A percentile compares a stretch with the other conserved stretches of the same genome.
Evolutionary conservation across 306 rosid genomes (phyloP).

Genomic region (Betula pendula): DNA sequence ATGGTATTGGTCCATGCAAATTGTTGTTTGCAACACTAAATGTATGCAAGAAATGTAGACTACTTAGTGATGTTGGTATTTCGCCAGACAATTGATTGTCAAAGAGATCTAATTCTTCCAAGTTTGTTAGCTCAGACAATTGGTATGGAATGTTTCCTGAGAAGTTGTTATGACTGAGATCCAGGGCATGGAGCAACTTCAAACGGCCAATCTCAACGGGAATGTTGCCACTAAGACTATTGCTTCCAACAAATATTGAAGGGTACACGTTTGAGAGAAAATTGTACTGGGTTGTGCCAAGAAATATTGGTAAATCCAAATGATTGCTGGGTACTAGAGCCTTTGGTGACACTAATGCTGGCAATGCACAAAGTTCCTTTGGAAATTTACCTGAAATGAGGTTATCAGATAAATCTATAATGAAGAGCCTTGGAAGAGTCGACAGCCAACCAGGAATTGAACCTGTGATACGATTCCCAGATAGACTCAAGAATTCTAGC

Average conservation of each 20-base stretch:
- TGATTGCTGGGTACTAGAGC: not conserved
- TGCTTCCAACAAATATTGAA: not conserved
- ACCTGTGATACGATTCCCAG: not conserved
- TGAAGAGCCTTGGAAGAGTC: conserved; percentile 8
- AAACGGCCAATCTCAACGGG: conserved; percentile 7
- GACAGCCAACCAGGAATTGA: conserved; percentile 5
- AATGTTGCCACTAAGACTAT: not conserved
- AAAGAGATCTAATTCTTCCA: conserved; percentile 7
- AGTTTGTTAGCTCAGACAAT: conserved; percentile 7
- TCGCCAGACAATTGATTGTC: conserved; percentile 2
- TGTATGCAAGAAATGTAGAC: not conserved
- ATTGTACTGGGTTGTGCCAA: not conserved
- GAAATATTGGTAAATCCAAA: not conserved
- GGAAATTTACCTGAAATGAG: not conserved
- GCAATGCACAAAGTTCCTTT: not conserved
- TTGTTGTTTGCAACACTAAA: conserved; percentile 6
- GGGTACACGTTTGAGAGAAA: not conserved
- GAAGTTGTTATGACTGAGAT: not conserved
- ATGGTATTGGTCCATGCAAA: conserved; percentile 9
- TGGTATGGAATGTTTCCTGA: not conserved
- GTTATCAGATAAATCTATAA: not conserved
- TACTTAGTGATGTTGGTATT: not conserved
- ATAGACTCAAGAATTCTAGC: not conserved
- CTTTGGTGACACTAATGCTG: too few relatives aligned
- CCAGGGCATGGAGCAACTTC: not conserved